Evolutionary conservation across 495 filamentous ascomycete genomes (phyloP).

Genomic region (Aspergillus avenaceus): DNA sequence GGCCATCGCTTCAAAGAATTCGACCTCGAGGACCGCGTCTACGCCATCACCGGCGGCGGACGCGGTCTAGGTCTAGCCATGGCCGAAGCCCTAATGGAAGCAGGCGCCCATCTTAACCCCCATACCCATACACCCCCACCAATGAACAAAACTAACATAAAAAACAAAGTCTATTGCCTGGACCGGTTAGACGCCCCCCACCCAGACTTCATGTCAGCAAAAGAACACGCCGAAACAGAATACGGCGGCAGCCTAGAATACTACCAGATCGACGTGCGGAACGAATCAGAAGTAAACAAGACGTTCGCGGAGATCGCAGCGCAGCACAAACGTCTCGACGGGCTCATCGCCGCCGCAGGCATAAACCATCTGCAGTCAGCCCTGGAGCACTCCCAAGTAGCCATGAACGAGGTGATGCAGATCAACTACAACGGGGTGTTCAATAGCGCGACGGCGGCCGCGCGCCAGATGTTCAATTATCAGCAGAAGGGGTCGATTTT

Average conservation of each 20-base stretch:
- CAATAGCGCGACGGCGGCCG: conserved; percentile 73
- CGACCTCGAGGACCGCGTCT: conserved; percentile 53
- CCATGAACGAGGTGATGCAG: conserved; percentile 62
- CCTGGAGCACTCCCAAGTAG: conserved; percentile 62
- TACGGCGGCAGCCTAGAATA: conserved; percentile 59
- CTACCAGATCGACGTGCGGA: conserved; percentile 58
- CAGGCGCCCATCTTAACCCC: conserved; percentile 59
- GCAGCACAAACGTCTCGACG: conserved; percentile 59
- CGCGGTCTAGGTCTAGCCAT: conserved; percentile 61
- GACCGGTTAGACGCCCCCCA: conserved; percentile 53
- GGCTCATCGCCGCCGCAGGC: conserved; percentile 76
- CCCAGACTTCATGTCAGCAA: conserved; percentile 45
- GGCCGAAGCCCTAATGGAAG: conserved; percentile 66
- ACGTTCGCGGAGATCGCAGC: conserved; percentile 52
- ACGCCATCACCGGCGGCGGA: conserved; percentile 59
- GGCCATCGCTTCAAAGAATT: conserved; percentile 44
- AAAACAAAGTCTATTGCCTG: conserved; percentile 54
- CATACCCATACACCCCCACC: neutral
- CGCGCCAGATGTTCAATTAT: conserved; percentile 67
- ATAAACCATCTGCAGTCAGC: conserved; percentile 72
- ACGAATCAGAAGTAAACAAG: conserved; percentile 50
- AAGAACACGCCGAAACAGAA: conserved; percentile 40
- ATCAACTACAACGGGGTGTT: conserved; percentile 76
- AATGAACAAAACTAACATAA: neutral
- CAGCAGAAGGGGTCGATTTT: conserved; percentile 61